Evolutionary conservation across 2,329 filamentous ascomycete species (phyloP).

Genomic region (Albophoma yamanashiensis): DNA sequence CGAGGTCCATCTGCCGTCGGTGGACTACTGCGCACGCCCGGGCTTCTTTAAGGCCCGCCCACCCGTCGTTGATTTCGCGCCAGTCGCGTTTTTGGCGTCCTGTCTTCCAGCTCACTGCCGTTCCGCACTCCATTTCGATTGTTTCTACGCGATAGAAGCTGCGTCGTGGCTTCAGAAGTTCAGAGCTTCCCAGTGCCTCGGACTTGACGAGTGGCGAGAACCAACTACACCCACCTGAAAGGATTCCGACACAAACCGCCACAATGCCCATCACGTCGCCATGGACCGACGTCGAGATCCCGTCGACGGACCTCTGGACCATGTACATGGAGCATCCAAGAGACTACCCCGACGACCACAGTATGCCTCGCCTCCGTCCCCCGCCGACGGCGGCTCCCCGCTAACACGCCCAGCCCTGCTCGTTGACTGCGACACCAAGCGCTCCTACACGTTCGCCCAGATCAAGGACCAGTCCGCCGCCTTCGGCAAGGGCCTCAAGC

Average conservation of each 20-base stretch:
- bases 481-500: slow-evolving; percentile 74
- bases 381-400: not conserved
- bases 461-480: slow-evolving; percentile 53
- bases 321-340: slow-evolving; percentile 62
- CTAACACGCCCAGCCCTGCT: slow-evolving; percentile 53
- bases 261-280: slow-evolving; percentile 61
- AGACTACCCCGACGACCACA: slow-evolving; percentile 64
- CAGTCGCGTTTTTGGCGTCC: not conserved
- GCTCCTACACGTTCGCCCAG: slow-evolving; percentile 59
- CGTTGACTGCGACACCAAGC: slow-evolving; percentile 59
- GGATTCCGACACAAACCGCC: not conserved
- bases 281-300: slow-evolving; percentile 57
- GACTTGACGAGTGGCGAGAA: too few relatives aligned
- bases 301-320: slow-evolving; percentile 66
- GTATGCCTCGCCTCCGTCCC: slow-evolving; percentile 29
- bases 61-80: not conserved
- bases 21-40: not conserved
- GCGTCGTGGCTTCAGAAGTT: not conserved
- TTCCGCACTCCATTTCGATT: not conserved
- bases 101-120: not conserved
- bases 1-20: not conserved
- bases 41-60: not conserved
- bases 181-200: not conserved
- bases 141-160: not conserved
- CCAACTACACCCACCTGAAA: too few relatives aligned